These are phyloP conservation scores for Fusarium nematophilum DNA, from an alignment of 2,329 filamentous ascomycete species.

Conservation along the genomic window DNA sequence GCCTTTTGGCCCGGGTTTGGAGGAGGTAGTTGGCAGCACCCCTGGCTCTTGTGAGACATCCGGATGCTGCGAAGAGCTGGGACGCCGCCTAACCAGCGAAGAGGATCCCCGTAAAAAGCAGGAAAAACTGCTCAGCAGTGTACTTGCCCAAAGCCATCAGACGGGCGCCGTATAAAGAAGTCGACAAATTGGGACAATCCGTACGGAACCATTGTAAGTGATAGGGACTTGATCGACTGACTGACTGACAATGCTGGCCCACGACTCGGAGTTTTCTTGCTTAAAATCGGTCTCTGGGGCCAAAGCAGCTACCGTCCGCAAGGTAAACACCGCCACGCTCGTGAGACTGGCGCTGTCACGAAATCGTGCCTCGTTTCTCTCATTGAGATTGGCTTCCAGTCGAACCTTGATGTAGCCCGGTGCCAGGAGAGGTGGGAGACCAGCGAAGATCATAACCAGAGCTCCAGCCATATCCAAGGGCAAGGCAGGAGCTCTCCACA, in stretches of 20 bases:
- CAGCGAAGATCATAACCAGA: slow-evolving; percentile 56
- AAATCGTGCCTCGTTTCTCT: slow-evolving; percentile 49
- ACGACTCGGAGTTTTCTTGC: slow-evolving; percentile 47
- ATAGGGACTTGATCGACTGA: slow-evolving; percentile 16
- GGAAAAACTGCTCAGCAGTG: slow-evolving; percentile 52
- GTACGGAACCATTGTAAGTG: slow-evolving; percentile 24
- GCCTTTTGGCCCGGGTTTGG: slow-evolving; percentile 50
- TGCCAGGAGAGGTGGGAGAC: slow-evolving; percentile 53
- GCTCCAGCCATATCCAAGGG: slow-evolving; percentile 58
- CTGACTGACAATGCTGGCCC: slow-evolving; percentile 45
- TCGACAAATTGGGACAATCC: slow-evolving; percentile 42
- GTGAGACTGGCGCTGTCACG: slow-evolving; percentile 57
- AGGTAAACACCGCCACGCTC: slow-evolving; percentile 57
- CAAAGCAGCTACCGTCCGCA: slow-evolving; percentile 57
- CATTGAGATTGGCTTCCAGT: slow-evolving; percentile 55
- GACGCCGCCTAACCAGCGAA: slow-evolving; percentile 48
- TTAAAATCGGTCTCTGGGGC: slow-evolving; percentile 51
- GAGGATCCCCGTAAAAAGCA: slow-evolving; percentile 56
- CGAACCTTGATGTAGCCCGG: slow-evolving; percentile 56
- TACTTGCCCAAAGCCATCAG: slow-evolving; percentile 50
- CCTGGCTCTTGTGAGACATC: slow-evolving; percentile 57
- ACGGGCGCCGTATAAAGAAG: slow-evolving; percentile 43
- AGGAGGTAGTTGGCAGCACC: slow-evolving; percentile 58
- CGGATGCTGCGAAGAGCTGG: slow-evolving; percentile 53
- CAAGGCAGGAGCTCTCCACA: slow-evolving; percentile 52